Evolutionary conservation across 108 stramenopile genomes (phyloP).

Genomic region (Skeletonema menzelii): DNA sequence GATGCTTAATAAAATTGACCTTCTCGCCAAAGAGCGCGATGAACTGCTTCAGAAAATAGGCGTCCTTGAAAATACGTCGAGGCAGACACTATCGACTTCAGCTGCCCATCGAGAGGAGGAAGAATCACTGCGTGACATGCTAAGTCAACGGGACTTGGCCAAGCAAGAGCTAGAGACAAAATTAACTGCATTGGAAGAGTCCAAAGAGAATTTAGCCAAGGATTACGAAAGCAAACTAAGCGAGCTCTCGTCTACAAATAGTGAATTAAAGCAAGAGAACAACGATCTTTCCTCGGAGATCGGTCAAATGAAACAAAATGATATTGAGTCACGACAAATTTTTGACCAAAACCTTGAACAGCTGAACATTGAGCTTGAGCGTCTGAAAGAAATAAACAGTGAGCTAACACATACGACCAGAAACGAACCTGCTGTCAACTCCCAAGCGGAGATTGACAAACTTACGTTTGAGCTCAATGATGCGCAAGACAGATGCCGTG

Average conservation of each 20-base stretch:
- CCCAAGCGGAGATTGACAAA: neutral
- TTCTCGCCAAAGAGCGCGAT: neutral
- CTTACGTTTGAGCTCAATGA: neutral
- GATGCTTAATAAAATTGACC: neutral
- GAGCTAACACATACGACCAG: neutral
- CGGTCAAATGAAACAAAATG: neutral
- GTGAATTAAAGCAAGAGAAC: neutral
- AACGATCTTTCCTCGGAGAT: neutral
- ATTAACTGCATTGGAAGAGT: neutral
- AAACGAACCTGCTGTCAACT: neutral
- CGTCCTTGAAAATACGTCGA: neutral
- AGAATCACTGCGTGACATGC: neutral
- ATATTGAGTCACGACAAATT: neutral
- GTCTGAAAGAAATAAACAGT: slow-evolving; percentile 4
- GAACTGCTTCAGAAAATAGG: neutral
- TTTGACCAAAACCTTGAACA: neutral
- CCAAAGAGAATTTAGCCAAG: neutral
- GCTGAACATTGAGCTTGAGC: slow-evolving; percentile 11
- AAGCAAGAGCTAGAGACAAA: neutral
- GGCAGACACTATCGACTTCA: neutral
- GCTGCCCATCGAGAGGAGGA: neutral
- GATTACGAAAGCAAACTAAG: neutral
- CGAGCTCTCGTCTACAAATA: neutral
- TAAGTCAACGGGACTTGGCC: neutral
- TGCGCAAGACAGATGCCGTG: neutral